These are phyloP conservation scores for Tetraselmis chui DNA, from an alignment of 139 green algal species.

Conservation along the genomic window DNA sequence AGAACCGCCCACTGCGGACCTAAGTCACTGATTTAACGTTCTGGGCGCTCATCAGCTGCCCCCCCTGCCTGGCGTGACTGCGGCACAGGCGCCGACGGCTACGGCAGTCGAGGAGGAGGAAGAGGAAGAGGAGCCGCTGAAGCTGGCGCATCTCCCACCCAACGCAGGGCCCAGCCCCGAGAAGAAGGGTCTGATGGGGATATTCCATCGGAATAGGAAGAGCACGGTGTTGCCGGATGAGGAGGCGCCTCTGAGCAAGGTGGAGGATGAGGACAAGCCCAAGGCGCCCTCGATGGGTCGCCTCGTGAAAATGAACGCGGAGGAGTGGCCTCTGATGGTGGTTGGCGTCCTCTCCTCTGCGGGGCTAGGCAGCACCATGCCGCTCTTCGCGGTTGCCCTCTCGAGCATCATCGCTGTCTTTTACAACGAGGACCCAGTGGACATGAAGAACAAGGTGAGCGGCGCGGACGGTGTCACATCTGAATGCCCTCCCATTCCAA, in stretches of 20 bases:
- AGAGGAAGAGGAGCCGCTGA: neutral
- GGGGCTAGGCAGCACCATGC: constrained; percentile 50
- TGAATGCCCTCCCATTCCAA: too few species aligned
- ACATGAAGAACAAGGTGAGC: constrained; percentile 12
- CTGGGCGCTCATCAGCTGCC: too few species aligned
- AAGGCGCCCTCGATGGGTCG: constrained; percentile 34
- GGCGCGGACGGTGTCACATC: too few species aligned
- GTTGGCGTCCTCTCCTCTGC: constrained; percentile 35
- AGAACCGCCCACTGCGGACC: too few species aligned
- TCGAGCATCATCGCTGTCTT: constrained; percentile 40
- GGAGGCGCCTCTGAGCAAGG: constrained; percentile 8
- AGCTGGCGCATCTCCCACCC: neutral
- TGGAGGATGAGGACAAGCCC: neutral
- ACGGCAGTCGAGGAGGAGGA: neutral
- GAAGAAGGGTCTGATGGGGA: neutral
- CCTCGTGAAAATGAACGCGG: constrained; percentile 42
- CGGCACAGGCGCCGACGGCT: too few species aligned
- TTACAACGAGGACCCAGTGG: constrained; percentile 19
- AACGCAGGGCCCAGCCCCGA: neutral
- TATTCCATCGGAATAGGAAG: constrained; percentile 17
- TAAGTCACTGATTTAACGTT: too few species aligned
- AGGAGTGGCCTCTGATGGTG: constrained; percentile 36
- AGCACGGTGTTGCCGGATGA: neutral
- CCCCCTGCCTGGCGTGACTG: neutral
- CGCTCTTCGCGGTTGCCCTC: constrained; percentile 55